Evolutionary conservation across 495 filamentous ascomycete genomes (phyloP).

Genomic region (Neurospora africana): DNA sequence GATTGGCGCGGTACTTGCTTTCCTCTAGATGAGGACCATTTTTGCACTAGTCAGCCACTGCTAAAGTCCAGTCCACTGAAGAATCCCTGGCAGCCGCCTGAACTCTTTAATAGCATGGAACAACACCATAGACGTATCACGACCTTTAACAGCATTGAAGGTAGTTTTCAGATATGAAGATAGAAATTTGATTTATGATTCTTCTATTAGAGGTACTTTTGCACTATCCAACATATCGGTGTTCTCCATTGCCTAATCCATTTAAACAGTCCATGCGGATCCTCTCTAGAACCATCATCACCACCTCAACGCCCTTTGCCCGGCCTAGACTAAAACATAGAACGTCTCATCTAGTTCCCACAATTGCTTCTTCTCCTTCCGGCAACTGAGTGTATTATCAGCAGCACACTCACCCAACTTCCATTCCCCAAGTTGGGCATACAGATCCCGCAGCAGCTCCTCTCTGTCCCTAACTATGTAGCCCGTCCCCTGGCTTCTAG

Average conservation of each 20-base stretch:
- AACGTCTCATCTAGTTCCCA: not conserved
- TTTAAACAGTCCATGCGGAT: not conserved
- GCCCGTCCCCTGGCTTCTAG: constrained; percentile 15
- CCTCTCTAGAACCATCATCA: not conserved
- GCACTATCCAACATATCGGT: not conserved
- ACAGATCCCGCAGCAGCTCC: constrained; percentile 12
- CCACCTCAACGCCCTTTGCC: not conserved
- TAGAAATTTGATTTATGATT: not conserved
- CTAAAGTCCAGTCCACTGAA: not conserved
- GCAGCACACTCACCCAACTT: constrained; percentile 4
- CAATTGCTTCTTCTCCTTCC: not conserved
- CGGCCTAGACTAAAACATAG: not conserved
- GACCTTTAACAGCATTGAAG: not conserved
- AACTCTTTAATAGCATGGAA: not conserved
- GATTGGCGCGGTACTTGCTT: no score
- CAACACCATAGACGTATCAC: not conserved
- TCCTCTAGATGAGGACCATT: no score
- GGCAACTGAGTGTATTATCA: not conserved
- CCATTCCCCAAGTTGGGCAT: constrained; percentile 17
- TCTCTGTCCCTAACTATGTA: constrained; percentile 14
- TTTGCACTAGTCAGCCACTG: not conserved
- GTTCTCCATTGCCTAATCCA: not conserved
- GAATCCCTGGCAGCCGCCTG: not conserved
- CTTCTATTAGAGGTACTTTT: not conserved
- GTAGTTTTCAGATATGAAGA: not conserved